Conservation (phyloP, 2,329 filamentous ascomycete species). For the Calycina marina region DNA sequence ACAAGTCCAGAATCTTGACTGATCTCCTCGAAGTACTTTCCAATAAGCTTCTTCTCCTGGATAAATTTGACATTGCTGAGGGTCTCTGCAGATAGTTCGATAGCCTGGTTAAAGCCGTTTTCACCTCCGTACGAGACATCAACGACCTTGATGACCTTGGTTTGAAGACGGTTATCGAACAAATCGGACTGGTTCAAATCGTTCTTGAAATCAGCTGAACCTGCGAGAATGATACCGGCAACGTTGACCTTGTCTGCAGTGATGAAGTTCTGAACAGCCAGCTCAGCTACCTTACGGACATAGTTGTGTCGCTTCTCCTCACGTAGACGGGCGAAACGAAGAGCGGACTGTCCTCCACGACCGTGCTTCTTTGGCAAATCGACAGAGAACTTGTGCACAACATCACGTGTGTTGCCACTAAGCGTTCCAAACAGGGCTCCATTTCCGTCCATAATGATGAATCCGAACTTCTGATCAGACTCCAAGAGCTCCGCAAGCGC, state of each 20-base stretch:
- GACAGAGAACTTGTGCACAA: conserved; percentile 96
- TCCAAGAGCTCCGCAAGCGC: conserved; percentile 92
- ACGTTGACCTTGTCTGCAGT: conserved; percentile 98
- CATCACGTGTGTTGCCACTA: conserved; percentile 91
- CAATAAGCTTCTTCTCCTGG: conserved; percentile 99
- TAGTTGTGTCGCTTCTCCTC: conserved; percentile 99
- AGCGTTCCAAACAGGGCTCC: conserved; percentile 93
- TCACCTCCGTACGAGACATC: conserved; percentile 98
- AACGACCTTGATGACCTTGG: conserved; percentile 98
- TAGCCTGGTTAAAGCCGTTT: conserved; percentile 99
- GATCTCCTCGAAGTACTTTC: conserved; percentile 98
- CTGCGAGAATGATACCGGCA: conserved; percentile 83
- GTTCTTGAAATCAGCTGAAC: conserved; percentile 99
- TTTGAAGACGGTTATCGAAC: conserved; percentile 81
- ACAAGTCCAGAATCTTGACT: conserved; percentile 93
- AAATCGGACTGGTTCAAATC: conserved; percentile 95
- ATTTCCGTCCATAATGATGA: conserved; percentile 99
- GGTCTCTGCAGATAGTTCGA: conserved; percentile 88
- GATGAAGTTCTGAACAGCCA: conserved; percentile 98
- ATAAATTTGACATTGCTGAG: conserved; percentile 99
- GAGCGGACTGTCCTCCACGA: conserved; percentile 97
- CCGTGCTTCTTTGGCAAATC: conserved; percentile 99
- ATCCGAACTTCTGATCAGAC: conserved; percentile 97
- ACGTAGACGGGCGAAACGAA: conserved; percentile 98
- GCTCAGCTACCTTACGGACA: conserved; percentile 93